phyloP scores from a whole-genome alignment of 2,329 filamentous ascomycete species.

The Helminthosporium solani region DNA sequence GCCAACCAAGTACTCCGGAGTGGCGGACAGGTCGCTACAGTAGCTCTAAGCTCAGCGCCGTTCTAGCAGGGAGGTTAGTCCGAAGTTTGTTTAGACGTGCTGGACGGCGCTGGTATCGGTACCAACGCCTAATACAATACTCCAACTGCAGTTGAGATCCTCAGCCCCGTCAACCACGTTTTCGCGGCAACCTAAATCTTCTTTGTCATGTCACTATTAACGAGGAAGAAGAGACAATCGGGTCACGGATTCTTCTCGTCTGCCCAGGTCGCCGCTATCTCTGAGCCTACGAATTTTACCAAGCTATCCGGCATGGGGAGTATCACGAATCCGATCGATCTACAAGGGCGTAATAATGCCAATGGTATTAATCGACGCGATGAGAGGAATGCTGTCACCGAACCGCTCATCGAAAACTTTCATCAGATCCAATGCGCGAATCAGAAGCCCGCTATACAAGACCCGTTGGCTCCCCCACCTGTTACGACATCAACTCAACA shows the following conservation, averaged over 20 bases:
- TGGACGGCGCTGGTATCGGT: conserved; percentile 7
- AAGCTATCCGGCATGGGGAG: conserved; percentile 28
- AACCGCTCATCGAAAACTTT: conserved; percentile 35
- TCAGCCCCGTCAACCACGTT: neutral
- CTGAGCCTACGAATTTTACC: conserved; percentile 22
- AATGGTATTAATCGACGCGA: conserved; percentile 16
- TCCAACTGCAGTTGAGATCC: neutral
- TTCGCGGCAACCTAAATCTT: conserved; percentile 1
- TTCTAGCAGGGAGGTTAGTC: conserved; percentile 2
- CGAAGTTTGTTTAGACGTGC: conserved; percentile 7
- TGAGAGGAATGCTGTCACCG: conserved; percentile 23
- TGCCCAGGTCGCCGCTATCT: conserved; percentile 20
- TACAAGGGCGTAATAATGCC: conserved; percentile 29
- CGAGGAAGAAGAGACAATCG: conserved; percentile 33
- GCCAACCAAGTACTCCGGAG: neutral
- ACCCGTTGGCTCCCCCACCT: conserved; percentile 19
- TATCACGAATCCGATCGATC: conserved; percentile 21
- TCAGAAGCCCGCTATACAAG: conserved; percentile 20
- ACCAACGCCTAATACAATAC: too few species aligned
- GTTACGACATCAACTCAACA: conserved; percentile 15
- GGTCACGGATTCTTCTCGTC: conserved; percentile 32
- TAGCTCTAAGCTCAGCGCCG: neutral
- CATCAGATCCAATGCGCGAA: conserved; percentile 28
- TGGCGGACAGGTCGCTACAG: conserved; percentile 5
- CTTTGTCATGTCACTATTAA: conserved; percentile 25